Percentiles rank a stretch among this genome's conserved stretches.
These are phyloP conservation scores for Phytophthora cryptogea DNA, from an alignment of 352 stramenopile genomes.

Conservation along the genomic window DNA sequence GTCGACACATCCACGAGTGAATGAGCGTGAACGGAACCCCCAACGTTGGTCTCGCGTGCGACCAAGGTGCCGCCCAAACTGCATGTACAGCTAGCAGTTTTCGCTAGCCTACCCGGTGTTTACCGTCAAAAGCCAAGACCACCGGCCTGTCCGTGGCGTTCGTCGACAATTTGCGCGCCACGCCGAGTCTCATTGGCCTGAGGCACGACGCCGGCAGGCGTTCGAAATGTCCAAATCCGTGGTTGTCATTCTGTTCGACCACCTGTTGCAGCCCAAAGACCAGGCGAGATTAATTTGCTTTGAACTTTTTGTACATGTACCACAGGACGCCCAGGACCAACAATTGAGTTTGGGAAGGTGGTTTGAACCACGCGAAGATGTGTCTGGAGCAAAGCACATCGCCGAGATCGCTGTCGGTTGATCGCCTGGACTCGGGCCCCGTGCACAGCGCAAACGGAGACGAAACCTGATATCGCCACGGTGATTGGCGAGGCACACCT, in stretches of 20 bases:
- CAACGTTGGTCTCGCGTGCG: background rate
- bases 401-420: background rate
- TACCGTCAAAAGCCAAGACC: constrained; percentile 3
- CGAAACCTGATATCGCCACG: constrained; percentile 7
- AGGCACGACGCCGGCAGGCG: constrained; percentile 18
- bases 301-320: constrained; percentile 2
- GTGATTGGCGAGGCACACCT: background rate
- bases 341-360: constrained; percentile 6
- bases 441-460: constrained; percentile 3
- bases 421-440: background rate
- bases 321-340: background rate
- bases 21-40: too few relatives aligned
- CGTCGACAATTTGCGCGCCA: constrained; percentile 22
- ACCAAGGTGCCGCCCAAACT: constrained; percentile 12
- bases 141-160: constrained; percentile 17
- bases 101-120: constrained; percentile 8
- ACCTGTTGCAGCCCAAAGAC: constrained; percentile 18
- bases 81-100: constrained; percentile 17
- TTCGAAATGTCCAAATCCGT: background rate
- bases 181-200: constrained; percentile 13
- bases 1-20: background rate
- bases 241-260: constrained; percentile 22
- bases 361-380: constrained; percentile 15
- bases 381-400: constrained; percentile 1
- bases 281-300: constrained; percentile 17